These are phyloP conservation scores for Moelleriella libera DNA, from an alignment of 2,329 filamentous ascomycete species.

Conservation along the genomic window DNA sequence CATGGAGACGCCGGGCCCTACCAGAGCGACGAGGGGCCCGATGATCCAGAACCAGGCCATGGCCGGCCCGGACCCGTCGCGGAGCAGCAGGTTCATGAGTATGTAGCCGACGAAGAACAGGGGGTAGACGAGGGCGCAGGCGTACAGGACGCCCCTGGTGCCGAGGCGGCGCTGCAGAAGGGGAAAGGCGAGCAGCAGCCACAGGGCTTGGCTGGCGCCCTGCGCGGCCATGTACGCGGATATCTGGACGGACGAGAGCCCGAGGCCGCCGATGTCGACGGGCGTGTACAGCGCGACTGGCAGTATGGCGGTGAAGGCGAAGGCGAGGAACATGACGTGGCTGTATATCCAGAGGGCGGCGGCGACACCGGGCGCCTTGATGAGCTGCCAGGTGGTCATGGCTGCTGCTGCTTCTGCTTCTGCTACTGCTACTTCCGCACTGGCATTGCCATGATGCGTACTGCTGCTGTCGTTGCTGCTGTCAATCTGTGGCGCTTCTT, in stretches of 20 bases:
- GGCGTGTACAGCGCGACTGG: constrained; percentile 57
- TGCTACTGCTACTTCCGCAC: background rate
- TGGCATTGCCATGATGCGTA: background rate
- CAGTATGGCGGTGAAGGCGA: constrained; percentile 56
- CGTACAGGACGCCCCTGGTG: constrained; percentile 48
- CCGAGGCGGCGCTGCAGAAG: constrained; percentile 50
- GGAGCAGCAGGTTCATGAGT: constrained; percentile 32
- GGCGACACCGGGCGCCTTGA: constrained; percentile 50
- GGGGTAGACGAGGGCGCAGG: constrained; percentile 43
- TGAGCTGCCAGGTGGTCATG: constrained; percentile 23
- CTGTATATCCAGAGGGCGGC: constrained; percentile 51
- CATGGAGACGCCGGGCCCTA: constrained; percentile 51
- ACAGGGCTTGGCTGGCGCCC: constrained; percentile 53
- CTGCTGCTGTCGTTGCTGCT: no score
- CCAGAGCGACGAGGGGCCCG: constrained; percentile 26
- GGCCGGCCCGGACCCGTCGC: constrained; percentile 19
- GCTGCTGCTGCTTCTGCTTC: background rate
- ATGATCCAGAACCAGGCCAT: constrained; percentile 41
- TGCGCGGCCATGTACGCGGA: constrained; percentile 49
- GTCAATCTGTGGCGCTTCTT: no score
- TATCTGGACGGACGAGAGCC: constrained; percentile 48
- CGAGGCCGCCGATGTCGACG: constrained; percentile 47
- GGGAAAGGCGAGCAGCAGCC: constrained; percentile 60
- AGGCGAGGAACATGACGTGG: constrained; percentile 54
- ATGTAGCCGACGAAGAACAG: constrained; percentile 48